Conservation (phyloP, 495 filamentous ascomycete genomes). For the Hypoxylon cercidicola region DNA sequence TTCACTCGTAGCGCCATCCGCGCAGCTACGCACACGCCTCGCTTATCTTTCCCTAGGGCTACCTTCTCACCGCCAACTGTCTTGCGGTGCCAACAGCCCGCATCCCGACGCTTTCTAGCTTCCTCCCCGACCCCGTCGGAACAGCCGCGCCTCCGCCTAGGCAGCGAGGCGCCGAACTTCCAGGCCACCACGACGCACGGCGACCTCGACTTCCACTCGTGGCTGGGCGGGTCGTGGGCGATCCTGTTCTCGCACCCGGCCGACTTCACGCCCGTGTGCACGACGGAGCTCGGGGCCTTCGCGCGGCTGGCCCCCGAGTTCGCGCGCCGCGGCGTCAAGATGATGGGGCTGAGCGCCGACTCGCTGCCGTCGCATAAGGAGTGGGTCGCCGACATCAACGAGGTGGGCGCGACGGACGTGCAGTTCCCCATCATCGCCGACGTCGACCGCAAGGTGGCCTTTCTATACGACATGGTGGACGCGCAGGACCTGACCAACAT, state of each 20-base stretch:
- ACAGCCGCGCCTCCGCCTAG: constrained; percentile 76
- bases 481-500: constrained; percentile 78
- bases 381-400: constrained; percentile 97
- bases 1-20: constrained; percentile 22
- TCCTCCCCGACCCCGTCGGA: constrained; percentile 12
- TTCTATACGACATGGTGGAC: constrained; percentile 95
- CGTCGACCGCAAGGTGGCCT: constrained; percentile 90
- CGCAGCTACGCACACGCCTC: constrained; percentile 17
- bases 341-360: constrained; percentile 93
- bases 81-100: not conserved
- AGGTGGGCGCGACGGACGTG: constrained; percentile 81
- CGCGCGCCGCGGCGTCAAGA: constrained; percentile 88
- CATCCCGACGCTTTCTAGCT: constrained; percentile 15
- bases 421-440: constrained; percentile 97
- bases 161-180: constrained; percentile 92
- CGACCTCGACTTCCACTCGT: constrained; percentile 95
- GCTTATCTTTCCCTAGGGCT: constrained; percentile 28
- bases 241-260: constrained; percentile 98
- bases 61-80: constrained; percentile 1
- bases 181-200: constrained; percentile 89
- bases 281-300: constrained; percentile 96
- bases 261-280: constrained; percentile 94
- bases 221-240: constrained; percentile 91
- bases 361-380: constrained; percentile 68
- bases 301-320: constrained; percentile 98